Evolutionary conservation across 805 yeast genomes (phyloP), one percentile per base, ranked within the genome.

Genomic region (Zygoascus bituminiphila): DNA sequence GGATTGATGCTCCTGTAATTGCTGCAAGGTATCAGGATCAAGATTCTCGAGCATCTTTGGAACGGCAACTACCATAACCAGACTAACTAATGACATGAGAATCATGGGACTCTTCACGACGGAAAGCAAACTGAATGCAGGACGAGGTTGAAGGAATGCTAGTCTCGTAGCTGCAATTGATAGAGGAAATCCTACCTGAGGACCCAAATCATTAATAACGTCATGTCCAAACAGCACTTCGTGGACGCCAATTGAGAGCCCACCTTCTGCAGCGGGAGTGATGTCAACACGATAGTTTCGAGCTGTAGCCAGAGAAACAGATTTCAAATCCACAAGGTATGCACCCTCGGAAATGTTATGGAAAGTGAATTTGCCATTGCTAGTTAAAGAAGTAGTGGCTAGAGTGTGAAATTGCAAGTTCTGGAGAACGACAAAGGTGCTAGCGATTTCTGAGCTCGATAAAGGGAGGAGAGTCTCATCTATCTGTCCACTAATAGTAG

Each of bases 101-200:
- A 67, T 65, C 60, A 65, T 65, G 9, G 71, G 70, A 48, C 59
- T 60, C 52, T 57, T 58, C 53, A 68, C 29, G 56, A 67, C 60
- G 25, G 50, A 49, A 35, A 60, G 40, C 10, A 65, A 41, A 37
- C 63, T 61, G 51, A 62, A 62, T 21, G 53, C 55, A 23, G 61
- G 62, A 10, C 67, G 55, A 17, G 40, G 45, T 26, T 56, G 46
- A 12, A 54, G 42, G 45, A 65, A 67, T 7, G 52, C 49, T 4
- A 58, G 56, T 29, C 61, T 50, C n/a, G 56, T 47, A 2, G 64
- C 60, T 1, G 41, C 50, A 25, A 67, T 42, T 17, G 49, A 57
- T 23, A 68, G 49, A 2, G 72, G 72, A 45, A 56, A 60, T 4
- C 53, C 50, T 9, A 57, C 62, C 7, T 57, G 21, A 2, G 67